Percentiles rank a stretch among this genome's conserved stretches.
Evolutionary conservation across 1,284 basidiomycete genomes (phyloP).

Genomic region (Lentinula novae-zelandiae): DNA sequence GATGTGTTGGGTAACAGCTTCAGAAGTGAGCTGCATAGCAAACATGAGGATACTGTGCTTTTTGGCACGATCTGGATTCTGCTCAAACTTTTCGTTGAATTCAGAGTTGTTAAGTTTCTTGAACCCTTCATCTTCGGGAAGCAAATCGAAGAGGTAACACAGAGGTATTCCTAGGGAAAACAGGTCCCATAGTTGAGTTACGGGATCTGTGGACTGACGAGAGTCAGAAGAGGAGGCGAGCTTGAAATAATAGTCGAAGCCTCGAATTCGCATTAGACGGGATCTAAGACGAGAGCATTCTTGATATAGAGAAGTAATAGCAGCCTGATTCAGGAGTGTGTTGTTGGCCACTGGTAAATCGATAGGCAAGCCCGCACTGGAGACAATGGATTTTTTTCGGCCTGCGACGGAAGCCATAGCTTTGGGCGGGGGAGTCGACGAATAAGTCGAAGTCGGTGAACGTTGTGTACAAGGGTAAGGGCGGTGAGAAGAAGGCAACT

Average conservation of each 20-base stretch:
- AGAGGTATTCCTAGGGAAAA: constrained; percentile 92
- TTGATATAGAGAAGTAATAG: constrained; percentile 83
- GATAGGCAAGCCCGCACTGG: constrained; percentile 61
- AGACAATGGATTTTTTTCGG: constrained; percentile 80
- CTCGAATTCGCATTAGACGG: constrained; percentile 70
- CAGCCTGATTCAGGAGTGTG: constrained; percentile 83
- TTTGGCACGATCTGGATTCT: constrained; percentile 71
- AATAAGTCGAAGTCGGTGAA: constrained; percentile 1
- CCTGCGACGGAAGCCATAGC: constrained; percentile 67
- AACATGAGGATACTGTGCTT: constrained; percentile 80
- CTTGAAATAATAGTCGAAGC: constrained; percentile 68
- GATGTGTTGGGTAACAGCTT: constrained; percentile 45
- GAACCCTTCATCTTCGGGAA: constrained; percentile 57
- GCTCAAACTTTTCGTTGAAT: constrained; percentile 55
- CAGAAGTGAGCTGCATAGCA: constrained; percentile 62
- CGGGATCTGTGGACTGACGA: constrained; percentile 78
- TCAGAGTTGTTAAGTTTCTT: constrained; percentile 71
- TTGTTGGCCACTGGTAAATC: constrained; percentile 73
- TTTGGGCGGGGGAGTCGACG: constrained; percentile 20
- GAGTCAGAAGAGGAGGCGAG: constrained; percentile 53
- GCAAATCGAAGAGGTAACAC: constrained; percentile 93
- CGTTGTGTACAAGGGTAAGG: not conserved
- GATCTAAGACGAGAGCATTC: constrained; percentile 76
- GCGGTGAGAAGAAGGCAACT: constrained; percentile 1
- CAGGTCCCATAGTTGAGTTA: constrained; percentile 92